Conservation (phyloP, 2,329 filamentous ascomycete species). For the Xylaria digitata region DNA sequence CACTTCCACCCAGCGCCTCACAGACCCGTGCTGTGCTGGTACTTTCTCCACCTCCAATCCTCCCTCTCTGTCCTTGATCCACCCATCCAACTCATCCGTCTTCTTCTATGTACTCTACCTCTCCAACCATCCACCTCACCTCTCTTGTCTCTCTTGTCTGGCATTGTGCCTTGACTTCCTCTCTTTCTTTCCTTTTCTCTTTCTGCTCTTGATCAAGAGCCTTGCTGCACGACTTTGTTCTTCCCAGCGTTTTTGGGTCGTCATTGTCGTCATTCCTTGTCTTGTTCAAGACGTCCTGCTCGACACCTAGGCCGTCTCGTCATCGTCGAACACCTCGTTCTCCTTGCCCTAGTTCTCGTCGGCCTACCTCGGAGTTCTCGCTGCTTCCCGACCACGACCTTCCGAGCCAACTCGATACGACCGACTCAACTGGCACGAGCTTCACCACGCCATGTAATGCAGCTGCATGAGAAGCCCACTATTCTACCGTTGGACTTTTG, state of each 20-base stretch:
- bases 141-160: slow-evolving; percentile 32
- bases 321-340: slow-evolving; percentile 8
- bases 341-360: slow-evolving; percentile 17
- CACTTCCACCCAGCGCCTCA: slow-evolving; percentile 36
- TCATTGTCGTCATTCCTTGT: slow-evolving; percentile 34
- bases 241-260: slow-evolving; percentile 35
- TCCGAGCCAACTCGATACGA: slow-evolving; percentile 15
- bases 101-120: slow-evolving; percentile 32
- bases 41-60: slow-evolving; percentile 40
- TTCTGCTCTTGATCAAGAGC: slow-evolving; percentile 47
- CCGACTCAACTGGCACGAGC: slow-evolving; percentile 25
- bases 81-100: slow-evolving; percentile 41
- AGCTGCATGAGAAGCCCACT: slow-evolving; percentile 49
- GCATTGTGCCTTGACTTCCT: slow-evolving; percentile 42
- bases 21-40: slow-evolving; percentile 37
- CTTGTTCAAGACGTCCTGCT: slow-evolving; percentile 11
- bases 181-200: slow-evolving; percentile 45
- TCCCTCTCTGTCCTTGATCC: slow-evolving; percentile 40
- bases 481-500: slow-evolving; percentile 50
- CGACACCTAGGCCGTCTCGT: slow-evolving; percentile 10
- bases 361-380: slow-evolving; percentile 8
- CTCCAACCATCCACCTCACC: slow-evolving; percentile 35
- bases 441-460: slow-evolving; percentile 47
- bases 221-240: slow-evolving; percentile 47
- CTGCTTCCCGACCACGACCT: slow-evolving; percentile 25